Evolutionary conservation across 2,329 filamentous ascomycete genomes (phyloP).

Genomic region (Penicillium brevicompactum): DNA sequence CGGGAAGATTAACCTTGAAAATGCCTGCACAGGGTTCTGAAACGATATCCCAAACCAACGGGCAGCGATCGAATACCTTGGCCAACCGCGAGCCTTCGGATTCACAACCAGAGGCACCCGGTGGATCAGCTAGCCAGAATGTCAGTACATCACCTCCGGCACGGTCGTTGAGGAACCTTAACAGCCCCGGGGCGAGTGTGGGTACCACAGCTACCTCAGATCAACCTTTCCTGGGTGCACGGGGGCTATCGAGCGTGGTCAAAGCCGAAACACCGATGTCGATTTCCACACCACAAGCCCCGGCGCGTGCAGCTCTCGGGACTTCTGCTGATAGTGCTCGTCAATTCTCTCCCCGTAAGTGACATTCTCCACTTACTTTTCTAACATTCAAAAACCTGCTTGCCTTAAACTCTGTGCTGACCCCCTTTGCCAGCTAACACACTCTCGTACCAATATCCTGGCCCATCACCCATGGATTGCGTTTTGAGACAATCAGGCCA

Average conservation of each 20-base stretch:
- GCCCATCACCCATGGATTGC: conserved; percentile 42
- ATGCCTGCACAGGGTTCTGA: conserved; percentile 62
- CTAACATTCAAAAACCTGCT: neutral
- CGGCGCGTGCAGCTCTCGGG: conserved; percentile 8
- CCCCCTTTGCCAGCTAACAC: conserved; percentile 21
- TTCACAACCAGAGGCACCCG: conserved; percentile 55
- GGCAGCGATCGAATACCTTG: conserved; percentile 47
- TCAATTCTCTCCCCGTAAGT: conserved; percentile 1
- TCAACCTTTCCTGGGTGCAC: conserved; percentile 23
- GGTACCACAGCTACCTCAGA: conserved; percentile 21
- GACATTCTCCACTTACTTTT: neutral
- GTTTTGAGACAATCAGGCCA: conserved; percentile 48
- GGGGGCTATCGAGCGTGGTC: conserved; percentile 28
- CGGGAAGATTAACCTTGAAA: conserved; percentile 72
- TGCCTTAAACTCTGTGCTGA: conserved; percentile 6
- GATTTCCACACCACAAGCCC: conserved; percentile 24
- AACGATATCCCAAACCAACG: conserved; percentile 48
- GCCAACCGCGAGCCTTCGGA: conserved; percentile 58
- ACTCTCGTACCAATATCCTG: conserved; percentile 22
- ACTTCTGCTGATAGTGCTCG: neutral
- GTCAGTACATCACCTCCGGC: conserved; percentile 23
- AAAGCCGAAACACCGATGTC: conserved; percentile 13
- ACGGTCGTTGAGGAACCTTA: conserved; percentile 38
- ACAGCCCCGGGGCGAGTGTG: conserved; percentile 29
- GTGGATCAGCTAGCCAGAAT: conserved; percentile 43